Conservation (phyloP, 164 flowering plant genomes). For the Buxus sempervirens region DNA sequence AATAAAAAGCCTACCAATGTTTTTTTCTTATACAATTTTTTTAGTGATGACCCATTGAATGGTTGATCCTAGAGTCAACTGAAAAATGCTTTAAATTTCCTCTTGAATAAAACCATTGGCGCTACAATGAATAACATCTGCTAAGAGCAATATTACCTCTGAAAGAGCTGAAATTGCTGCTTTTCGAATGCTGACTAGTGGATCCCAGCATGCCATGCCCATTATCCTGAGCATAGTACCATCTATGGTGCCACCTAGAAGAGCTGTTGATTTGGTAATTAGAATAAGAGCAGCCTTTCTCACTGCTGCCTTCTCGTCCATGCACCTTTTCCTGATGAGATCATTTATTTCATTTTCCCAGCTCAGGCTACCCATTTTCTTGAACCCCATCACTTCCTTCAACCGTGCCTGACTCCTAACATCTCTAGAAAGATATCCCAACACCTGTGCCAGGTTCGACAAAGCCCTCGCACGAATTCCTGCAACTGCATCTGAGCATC, state of each 20-base stretch:
- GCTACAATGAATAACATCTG: too few species aligned
- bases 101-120: too few species aligned
- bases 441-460: conserved; percentile 65
- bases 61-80: background rate
- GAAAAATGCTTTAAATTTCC: too few species aligned
- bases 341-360: conserved; percentile 35
- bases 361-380: conserved; percentile 12
- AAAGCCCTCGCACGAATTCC: conserved; percentile 78
- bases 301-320: conserved; percentile 94
- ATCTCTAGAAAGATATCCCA: conserved; percentile 42
- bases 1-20: too few species aligned
- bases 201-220: conserved; percentile 90
- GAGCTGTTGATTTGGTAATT: conserved; percentile 55
- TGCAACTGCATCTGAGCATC: conserved; percentile 72
- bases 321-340: conserved; percentile 65
- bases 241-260: conserved; percentile 55
- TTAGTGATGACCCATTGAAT: background rate
- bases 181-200: conserved; percentile 93
- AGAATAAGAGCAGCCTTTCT: conserved; percentile 82
- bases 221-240: conserved; percentile 60
- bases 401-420: conserved; percentile 26
- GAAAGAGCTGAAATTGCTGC: conserved; percentile 88
- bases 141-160: conserved; percentile 48
- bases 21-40: too few species aligned
- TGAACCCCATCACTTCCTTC: conserved; percentile 50